These are phyloP conservation scores for Amesomyces nigricolor DNA, from an alignment of 2,329 filamentous ascomycete species.

Conservation along the genomic window DNA sequence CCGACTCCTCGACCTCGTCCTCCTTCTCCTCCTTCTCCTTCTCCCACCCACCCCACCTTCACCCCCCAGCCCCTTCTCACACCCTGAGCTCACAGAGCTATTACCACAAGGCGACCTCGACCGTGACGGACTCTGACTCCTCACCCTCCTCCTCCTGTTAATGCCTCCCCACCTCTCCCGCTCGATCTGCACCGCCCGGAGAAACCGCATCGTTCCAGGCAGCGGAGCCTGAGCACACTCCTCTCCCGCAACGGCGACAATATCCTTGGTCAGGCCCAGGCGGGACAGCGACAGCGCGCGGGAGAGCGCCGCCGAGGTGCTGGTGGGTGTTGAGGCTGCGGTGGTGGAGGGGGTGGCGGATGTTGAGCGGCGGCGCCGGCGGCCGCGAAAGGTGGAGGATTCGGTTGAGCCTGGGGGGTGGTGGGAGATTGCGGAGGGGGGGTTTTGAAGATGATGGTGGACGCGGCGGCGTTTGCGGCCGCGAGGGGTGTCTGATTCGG, in stretches of 20 bases:
- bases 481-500: neutral
- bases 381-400: constrained; percentile 38
- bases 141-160: neutral
- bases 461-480: constrained; percentile 14
- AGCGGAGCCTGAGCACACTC: constrained; percentile 12
- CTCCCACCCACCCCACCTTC: neutral
- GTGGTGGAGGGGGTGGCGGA: constrained; percentile 27
- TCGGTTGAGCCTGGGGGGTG: constrained; percentile 31
- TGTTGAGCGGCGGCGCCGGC: constrained; percentile 36
- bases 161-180: constrained; percentile 19
- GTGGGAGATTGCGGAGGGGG: constrained; percentile 11
- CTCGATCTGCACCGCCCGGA: constrained; percentile 30
- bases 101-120: constrained; percentile 25
- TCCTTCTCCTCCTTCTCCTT: constrained; percentile 16
- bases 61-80: neutral
- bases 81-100: neutral
- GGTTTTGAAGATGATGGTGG: neutral
- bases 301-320: neutral
- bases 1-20: too few relatives aligned
- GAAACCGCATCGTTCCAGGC: constrained; percentile 28
- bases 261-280: constrained; percentile 6
- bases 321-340: neutral
- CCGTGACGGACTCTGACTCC: constrained; percentile 36
- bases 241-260: too few relatives aligned
- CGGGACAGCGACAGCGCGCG: constrained; percentile 9